A percentile compares a stretch with the other conserved stretches of the same genome.
These are phyloP conservation scores for Cercophora samala DNA, from an alignment of 495 filamentous ascomycete species.

Conservation along the genomic window DNA sequence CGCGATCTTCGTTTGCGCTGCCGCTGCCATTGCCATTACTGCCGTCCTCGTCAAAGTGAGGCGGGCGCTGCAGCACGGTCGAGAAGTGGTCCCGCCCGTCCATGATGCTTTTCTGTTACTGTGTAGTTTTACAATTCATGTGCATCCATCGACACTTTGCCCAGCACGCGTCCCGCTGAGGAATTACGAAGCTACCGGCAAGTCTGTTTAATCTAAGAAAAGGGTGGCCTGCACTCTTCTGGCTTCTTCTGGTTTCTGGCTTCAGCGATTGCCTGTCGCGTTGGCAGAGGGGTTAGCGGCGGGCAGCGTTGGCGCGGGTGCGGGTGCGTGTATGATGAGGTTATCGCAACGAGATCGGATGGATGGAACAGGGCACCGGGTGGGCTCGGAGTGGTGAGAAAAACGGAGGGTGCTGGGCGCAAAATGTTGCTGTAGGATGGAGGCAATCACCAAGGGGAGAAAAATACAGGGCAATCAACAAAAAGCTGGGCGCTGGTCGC, in stretches of 20 bases:
- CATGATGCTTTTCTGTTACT: slow-evolving; percentile 13
- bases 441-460: neutral
- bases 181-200: slow-evolving; percentile 6
- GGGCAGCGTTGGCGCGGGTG: neutral
- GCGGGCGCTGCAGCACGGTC: slow-evolving; percentile 45
- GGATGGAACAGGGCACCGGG: neutral
- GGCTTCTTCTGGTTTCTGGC: no score
- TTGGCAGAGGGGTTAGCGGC: neutral
- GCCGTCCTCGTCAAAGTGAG: slow-evolving; percentile 40
- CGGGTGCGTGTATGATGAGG: slow-evolving; percentile 9
- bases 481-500: neutral
- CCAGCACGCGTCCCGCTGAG: slow-evolving; percentile 15
- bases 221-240: slow-evolving; percentile 4
- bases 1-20: slow-evolving; percentile 30
- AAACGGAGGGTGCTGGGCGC: neutral
- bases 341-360: slow-evolving; percentile 20
- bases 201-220: slow-evolving; percentile 3
- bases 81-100: slow-evolving; percentile 42
- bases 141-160: slow-evolving; percentile 29
- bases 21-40: slow-evolving; percentile 29
- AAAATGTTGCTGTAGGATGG: slow-evolving; percentile 1
- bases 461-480: slow-evolving; percentile 6
- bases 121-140: slow-evolving; percentile 27
- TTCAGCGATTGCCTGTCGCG: neutral
- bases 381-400: neutral